Conservation (phyloP, 805 yeast genomes). For the Saccharomycopsis guyanensis region DNA sequence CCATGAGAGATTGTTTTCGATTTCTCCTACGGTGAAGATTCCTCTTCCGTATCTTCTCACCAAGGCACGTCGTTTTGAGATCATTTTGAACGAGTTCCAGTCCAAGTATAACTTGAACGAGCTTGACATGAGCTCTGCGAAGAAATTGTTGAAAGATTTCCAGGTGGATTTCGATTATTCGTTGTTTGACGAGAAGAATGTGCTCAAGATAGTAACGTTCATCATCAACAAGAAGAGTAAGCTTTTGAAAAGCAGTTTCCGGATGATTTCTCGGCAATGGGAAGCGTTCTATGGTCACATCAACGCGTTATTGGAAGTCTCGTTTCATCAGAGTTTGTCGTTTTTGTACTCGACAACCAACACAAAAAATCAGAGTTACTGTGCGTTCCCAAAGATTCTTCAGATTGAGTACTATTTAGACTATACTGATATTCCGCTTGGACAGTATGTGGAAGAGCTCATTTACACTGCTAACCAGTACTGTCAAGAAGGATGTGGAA, state of each 20-base stretch:
- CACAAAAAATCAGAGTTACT: constrained; percentile 79
- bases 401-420: constrained; percentile 85
- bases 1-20: constrained; percentile 52
- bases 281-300: constrained; percentile 47
- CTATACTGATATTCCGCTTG: constrained; percentile 73
- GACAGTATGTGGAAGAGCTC: constrained; percentile 77
- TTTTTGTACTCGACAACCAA: constrained; percentile 78
- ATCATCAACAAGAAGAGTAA: constrained; percentile 19
- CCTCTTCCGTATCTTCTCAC: constrained; percentile 57
- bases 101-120: constrained; percentile 1
- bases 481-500: constrained; percentile 79
- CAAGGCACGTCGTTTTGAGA: constrained; percentile 40
- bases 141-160: neutral
- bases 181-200: constrained; percentile 1
- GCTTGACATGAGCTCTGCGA: constrained; percentile 4
- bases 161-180: constrained; percentile 4
- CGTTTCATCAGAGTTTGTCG: constrained; percentile 70
- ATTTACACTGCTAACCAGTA: constrained; percentile 55
- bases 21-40: constrained; percentile 79
- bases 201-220: constrained; percentile 3
- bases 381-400: constrained; percentile 83
- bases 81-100: constrained; percentile 1
- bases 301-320: constrained; percentile 58
- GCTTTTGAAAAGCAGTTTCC: constrained; percentile 27
- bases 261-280: constrained; percentile 50